Evolutionary conservation across 345 rosid species (phyloP).

Genomic region (Salix arbutifolia): DNA sequence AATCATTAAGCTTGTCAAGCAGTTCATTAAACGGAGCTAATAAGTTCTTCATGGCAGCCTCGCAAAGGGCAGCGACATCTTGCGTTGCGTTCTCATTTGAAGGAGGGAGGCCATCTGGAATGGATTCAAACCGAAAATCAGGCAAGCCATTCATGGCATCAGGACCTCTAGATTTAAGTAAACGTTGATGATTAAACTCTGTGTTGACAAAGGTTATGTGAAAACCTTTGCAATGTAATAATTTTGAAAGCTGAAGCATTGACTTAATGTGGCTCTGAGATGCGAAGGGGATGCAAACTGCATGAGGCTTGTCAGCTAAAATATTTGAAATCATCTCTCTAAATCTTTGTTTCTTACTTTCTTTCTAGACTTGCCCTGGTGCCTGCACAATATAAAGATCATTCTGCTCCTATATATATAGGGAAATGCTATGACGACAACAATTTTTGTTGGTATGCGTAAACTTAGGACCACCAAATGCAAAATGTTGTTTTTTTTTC

Average conservation of each 20-base stretch:
- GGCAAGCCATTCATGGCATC: not conserved
- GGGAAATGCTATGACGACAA: too few relatives aligned
- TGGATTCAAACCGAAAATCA: not conserved
- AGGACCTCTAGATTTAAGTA: not conserved
- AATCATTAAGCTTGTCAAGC: not conserved
- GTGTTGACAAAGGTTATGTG: conserved; percentile 9
- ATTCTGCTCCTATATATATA: too few relatives aligned
- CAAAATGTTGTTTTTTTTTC: too few relatives aligned
- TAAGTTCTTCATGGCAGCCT: not conserved
- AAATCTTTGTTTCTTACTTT: too few relatives aligned
- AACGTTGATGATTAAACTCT: not conserved
- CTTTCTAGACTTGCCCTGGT: not conserved
- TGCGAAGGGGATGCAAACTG: not conserved
- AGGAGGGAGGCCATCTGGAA: not conserved
- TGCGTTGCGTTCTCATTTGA: not conserved
- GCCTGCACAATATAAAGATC: too few relatives aligned
- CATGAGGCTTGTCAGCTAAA: not conserved
- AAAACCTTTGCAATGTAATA: conserved; percentile 1
- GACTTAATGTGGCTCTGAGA: conserved; percentile 11
- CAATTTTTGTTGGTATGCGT: too few relatives aligned
- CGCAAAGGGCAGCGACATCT: not conserved
- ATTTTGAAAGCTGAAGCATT: conserved; percentile 10
- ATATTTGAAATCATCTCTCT: not conserved
- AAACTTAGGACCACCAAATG: too few relatives aligned
- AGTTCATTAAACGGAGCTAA: not conserved